These are phyloP conservation scores for Oryza meyeriana DNA, from an alignment of 176 grass and related monocot species.

Conservation along the genomic window DNA sequence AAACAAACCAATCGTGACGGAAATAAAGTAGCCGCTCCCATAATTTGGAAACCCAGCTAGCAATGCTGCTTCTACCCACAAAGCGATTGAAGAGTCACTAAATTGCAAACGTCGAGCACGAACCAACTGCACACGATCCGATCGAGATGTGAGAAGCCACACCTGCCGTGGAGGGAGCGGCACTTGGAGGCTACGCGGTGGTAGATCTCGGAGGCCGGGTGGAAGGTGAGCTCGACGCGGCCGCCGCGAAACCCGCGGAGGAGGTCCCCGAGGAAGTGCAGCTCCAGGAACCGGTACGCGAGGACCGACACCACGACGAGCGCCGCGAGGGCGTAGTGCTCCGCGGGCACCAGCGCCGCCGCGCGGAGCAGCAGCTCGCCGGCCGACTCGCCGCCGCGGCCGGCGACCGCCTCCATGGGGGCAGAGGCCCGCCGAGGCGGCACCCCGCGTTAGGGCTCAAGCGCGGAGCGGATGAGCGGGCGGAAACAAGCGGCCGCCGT, in stretches of 20 bases:
- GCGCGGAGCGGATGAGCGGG: neutral
- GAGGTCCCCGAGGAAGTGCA: constrained; percentile 64
- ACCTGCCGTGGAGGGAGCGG: constrained; percentile 83
- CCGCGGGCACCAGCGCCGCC: constrained; percentile 36
- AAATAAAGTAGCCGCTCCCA: neutral
- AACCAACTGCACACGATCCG: neutral
- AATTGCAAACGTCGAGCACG: neutral
- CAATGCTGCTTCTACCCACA: neutral
- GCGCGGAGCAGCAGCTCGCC: constrained; percentile 57
- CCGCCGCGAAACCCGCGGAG: constrained; percentile 66
- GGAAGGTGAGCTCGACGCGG: constrained; percentile 74
- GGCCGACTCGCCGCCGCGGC: constrained; percentile 28
- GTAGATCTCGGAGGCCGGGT: constrained; percentile 80
- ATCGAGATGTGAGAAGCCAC: neutral
- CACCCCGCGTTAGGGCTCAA: neutral
- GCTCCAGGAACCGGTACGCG: constrained; percentile 78
- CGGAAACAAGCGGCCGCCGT: too few relatives aligned
- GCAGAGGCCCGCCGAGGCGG: too few relatives aligned
- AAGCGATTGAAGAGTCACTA: neutral
- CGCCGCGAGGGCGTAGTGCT: constrained; percentile 53
- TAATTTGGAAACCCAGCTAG: neutral
- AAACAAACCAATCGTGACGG: too few relatives aligned
- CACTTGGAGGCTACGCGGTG: constrained; percentile 76
- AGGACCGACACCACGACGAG: constrained; percentile 29
- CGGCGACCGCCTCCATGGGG: constrained; percentile 21